These are phyloP conservation scores for Kernera saxatilis DNA, from an alignment of 345 rosid species.

Conservation along the genomic window DNA sequence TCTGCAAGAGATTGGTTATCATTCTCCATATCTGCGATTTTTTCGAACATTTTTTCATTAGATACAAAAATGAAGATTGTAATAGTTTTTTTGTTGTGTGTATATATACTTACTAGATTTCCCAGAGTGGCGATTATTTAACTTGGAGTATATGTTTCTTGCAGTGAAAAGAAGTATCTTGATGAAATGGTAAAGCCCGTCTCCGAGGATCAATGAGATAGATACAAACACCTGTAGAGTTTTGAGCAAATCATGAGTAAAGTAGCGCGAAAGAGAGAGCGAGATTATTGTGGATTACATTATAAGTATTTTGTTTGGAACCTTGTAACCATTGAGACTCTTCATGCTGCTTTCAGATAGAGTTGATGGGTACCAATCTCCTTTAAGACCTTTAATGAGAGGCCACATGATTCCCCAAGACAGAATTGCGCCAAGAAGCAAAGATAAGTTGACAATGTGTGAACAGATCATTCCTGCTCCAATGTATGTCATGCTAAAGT, in stretches of 20 bases:
- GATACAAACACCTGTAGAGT: slow-evolving; percentile 67
- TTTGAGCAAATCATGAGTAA: not conserved
- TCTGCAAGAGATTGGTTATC: slow-evolving; percentile 14
- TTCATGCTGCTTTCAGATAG: slow-evolving; percentile 60
- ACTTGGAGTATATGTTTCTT: slow-evolving; percentile 36
- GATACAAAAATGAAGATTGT: not conserved
- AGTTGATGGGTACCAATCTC: slow-evolving; percentile 64
- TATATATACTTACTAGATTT: slow-evolving; percentile 39
- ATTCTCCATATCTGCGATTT: slow-evolving; percentile 22
- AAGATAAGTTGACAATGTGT: slow-evolving; percentile 71
- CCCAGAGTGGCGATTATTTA: slow-evolving; percentile 21
- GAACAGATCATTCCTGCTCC: slow-evolving; percentile 98
- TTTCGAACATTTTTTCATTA: not conserved
- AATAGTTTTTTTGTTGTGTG: not conserved
- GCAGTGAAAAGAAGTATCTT: slow-evolving; percentile 63
- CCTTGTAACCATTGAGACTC: slow-evolving; percentile 93
- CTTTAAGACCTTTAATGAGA: slow-evolving; percentile 54
- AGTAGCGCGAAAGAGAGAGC: not conserved
- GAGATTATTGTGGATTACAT: not conserved
- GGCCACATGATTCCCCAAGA: slow-evolving; percentile 99
- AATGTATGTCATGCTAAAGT: slow-evolving; percentile 77
- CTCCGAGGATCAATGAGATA: slow-evolving; percentile 80
- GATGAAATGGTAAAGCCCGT: slow-evolving; percentile 87
- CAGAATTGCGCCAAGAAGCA: slow-evolving; percentile 75
- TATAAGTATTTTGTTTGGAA: not conserved